Base-by-base conservation (phyloP, 148 eudicot genomes). In the Drosera capensis region DNA sequence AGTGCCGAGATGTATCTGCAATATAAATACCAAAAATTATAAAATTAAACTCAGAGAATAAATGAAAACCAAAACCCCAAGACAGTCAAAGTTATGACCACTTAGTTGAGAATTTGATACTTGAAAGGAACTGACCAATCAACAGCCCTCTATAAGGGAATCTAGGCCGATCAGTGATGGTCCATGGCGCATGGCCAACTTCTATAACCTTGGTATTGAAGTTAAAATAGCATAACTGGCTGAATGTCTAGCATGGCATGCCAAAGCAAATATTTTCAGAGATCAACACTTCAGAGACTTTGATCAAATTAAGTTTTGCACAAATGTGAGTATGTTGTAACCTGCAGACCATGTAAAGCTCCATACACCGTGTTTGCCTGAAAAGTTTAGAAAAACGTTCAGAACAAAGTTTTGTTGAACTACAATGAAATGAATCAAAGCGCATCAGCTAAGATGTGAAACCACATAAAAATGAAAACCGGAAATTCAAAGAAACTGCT, bases 321-420 rank as follows among this genome's bases (percentile, higher is more conserved):
- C 26, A 12, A 36, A 25, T 3, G 14, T 48, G 38, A 68, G 52
- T 26, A 46, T 51, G 40, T 41, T 20, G 45, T 34, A 48, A 88
- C 97, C 93, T 90, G 75, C 34, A 90, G 58, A 23, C 87, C 97
- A 68, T 84, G 97, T 52, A 84, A 64, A 53, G 95, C 97, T 29
- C 97, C 97, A 57, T 84, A 90, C 14, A 90, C 78, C 37, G 97
- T 73, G 49, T 57, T 65, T 56, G 97, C 97, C 96, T 83, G 92
- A 75, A 71, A 49, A 20, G 8, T 35, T 17, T 17, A 20, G n/a
- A n/a, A n/a, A n/a, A n/a, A n/a, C n/a, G n/a, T n/a, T n/a, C 34
- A 29, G 28, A 34, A 29, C 1, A 0, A 14, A 40, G 18, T 49
- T 51, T 35, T 20, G 29, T 31, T 41, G 43, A 35, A 1, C 24